Evolutionary conservation across 169 alveolate genomes (phyloP).

Genomic region (Cryptosporidium sp.): DNA sequence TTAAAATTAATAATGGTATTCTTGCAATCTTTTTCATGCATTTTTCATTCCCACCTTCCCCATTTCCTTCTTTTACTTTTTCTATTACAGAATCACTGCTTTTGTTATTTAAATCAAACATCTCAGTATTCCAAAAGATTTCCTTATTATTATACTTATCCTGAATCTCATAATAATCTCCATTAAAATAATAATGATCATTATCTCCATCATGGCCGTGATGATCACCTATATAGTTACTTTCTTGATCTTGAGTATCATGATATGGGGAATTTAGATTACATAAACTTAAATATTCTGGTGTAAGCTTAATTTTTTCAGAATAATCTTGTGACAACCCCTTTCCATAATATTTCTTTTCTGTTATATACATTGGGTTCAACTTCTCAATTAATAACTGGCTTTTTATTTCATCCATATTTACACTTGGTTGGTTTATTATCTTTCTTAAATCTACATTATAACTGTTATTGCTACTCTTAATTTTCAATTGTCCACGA

Average conservation of each 20-base stretch:
- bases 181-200: neutral
- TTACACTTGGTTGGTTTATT: neutral
- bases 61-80: neutral
- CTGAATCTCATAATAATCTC: neutral
- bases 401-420: neutral
- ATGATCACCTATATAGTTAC: neutral
- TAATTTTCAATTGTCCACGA: neutral
- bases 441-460: neutral
- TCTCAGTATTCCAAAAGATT: neutral
- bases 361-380: neutral
- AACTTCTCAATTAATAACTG: neutral
- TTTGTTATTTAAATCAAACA: neutral
- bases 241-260: neutral
- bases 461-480: neutral
- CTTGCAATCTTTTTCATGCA: neutral
- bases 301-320: constrained; percentile 34
- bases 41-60: neutral
- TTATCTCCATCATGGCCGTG: neutral
- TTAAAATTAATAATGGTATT: constrained; percentile 33
- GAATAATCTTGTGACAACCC: constrained; percentile 37
- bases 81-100: neutral
- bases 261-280: constrained; percentile 22
- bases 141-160: neutral
- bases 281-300: constrained; percentile 48
- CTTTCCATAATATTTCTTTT: constrained; percentile 3